Conservation (phyloP, 495 filamentous ascomycete species). For the Amphirosellinia nigrospora region DNA sequence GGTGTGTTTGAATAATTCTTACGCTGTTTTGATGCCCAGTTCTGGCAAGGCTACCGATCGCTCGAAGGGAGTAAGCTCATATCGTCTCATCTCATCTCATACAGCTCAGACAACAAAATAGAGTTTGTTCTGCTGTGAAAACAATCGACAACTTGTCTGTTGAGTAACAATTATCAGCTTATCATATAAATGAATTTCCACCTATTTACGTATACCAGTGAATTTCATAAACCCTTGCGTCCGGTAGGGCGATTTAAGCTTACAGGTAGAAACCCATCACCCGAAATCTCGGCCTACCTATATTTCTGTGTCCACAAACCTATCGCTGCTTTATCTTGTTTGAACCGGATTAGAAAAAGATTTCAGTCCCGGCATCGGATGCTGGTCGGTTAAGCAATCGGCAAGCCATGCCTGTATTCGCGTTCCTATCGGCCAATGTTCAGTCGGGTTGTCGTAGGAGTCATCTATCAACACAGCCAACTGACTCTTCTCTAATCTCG, state of each 20-base stretch:
- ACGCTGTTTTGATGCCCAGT: background rate
- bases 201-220: slow-evolving; percentile 6
- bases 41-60: background rate
- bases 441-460: background rate
- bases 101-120: background rate
- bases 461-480: background rate
- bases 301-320: background rate
- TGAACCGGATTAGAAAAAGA: background rate
- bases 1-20: background rate
- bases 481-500: background rate
- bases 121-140: background rate
- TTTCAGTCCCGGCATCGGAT: slow-evolving; percentile 8
- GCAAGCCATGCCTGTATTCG: background rate
- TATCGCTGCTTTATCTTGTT: slow-evolving; percentile 8
- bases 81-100: background rate
- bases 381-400: background rate
- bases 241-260: background rate
- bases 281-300: background rate
- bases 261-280: background rate
- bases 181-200: background rate
- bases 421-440: background rate
- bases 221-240: background rate
- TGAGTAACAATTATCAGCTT: background rate
- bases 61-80: background rate
- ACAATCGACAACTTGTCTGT: background rate